Percentiles rank a stretch among this genome's conserved stretches.
Conservation (phyloP, 1,139 yeast species). For the Candida tetrigidarum region DNA sequence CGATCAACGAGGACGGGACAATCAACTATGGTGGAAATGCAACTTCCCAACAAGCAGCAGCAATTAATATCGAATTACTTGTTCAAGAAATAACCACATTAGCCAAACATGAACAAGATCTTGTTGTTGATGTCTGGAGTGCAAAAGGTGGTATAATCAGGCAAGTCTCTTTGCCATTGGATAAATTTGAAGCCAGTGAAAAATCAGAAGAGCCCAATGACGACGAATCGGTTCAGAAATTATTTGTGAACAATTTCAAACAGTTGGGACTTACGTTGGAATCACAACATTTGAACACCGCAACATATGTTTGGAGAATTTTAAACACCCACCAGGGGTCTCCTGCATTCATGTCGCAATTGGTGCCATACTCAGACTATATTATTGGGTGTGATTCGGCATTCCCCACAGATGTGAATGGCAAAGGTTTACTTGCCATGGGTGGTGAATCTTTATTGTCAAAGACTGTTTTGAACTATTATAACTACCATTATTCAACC, state of each 20-base stretch:
- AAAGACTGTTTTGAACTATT: conserved; percentile 61
- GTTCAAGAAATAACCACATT: conserved; percentile 38
- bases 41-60: conserved; percentile 42
- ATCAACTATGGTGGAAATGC: conserved; percentile 42
- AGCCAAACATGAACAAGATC: conserved; percentile 36
- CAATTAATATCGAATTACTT: conserved; percentile 38
- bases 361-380: conserved; percentile 85
- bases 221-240: conserved; percentile 14
- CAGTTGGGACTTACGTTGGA: conserved; percentile 71
- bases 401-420: conserved; percentile 51
- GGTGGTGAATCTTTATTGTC: conserved; percentile 89
- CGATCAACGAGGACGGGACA: conserved; percentile 48
- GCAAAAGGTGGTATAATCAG: conserved; percentile 84
- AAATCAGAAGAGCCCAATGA: conserved; percentile 11
- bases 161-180: conserved; percentile 50
- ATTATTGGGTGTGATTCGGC: conserved; percentile 82
- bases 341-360: conserved; percentile 86
- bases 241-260: conserved; percentile 29
- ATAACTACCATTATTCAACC: conserved; percentile 51
- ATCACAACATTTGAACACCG: conserved; percentile 73
- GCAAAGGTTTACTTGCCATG: conserved; percentile 65
- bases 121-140: conserved; percentile 78
- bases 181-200: conserved; percentile 19
- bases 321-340: conserved; percentile 73
- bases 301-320: conserved; percentile 90